These are phyloP conservation scores for Neospermospora avenae DNA, from an alignment of 2,329 filamentous ascomycete species.

Conservation along the genomic window DNA sequence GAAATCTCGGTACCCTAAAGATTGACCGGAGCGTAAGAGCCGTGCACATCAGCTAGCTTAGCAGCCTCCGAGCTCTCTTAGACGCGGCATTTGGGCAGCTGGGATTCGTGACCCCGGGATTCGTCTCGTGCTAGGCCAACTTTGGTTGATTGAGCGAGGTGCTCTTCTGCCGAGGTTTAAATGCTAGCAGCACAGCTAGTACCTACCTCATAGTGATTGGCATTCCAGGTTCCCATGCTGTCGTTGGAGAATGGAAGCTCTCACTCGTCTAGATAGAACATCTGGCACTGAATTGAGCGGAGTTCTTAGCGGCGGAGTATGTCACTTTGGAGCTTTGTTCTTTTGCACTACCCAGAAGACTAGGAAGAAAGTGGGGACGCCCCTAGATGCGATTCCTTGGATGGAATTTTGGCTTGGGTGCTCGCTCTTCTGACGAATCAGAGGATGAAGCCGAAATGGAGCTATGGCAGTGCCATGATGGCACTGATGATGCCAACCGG, in stretches of 20 bases:
- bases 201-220: neutral
- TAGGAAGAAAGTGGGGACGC: neutral
- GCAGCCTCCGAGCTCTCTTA: neutral
- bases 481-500: neutral
- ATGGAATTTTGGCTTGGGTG: neutral
- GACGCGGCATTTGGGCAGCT: neutral
- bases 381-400: neutral
- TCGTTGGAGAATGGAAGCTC: neutral
- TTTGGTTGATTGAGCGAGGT: neutral
- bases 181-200: neutral
- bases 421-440: slow-evolving; percentile 3
- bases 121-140: neutral
- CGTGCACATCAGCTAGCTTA: neutral
- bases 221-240: neutral
- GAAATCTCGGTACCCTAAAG: neutral
- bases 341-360: neutral
- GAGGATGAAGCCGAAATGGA: neutral
- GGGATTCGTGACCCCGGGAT: neutral
- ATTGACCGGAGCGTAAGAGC: neutral
- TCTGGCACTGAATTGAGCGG: neutral
- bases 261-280: slow-evolving; percentile 1
- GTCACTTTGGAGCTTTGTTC: neutral
- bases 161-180: neutral
- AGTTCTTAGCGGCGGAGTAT: neutral
- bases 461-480: neutral